phyloP scores from a whole-genome alignment of 1,139 yeast genomes.

The Lodderomyces metapsilosis region DNA sequence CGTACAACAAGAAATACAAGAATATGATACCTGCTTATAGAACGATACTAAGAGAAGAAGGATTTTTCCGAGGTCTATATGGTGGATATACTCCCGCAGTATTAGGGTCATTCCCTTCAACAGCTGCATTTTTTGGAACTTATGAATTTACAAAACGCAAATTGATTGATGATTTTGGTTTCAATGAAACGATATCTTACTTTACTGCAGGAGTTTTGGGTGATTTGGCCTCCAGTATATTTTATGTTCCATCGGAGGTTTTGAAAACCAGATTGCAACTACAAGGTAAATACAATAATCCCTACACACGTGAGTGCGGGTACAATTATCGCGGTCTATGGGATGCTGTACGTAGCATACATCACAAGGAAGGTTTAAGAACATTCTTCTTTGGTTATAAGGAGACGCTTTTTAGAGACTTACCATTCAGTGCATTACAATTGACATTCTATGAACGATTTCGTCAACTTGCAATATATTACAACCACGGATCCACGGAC shows the following conservation, averaged over 20 bases:
- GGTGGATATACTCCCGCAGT: slow-evolving; percentile 93
- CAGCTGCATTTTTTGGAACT: slow-evolving; percentile 88
- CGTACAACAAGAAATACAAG: slow-evolving; percentile 62
- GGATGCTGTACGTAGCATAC: slow-evolving; percentile 68
- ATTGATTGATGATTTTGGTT: slow-evolving; percentile 59
- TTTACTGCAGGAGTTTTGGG: slow-evolving; percentile 87
- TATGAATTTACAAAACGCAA: slow-evolving; percentile 78
- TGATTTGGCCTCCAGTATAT: slow-evolving; percentile 84
- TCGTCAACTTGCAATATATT: slow-evolving; percentile 57
- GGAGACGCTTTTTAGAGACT: slow-evolving; percentile 86
- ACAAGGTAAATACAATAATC: slow-evolving; percentile 85
- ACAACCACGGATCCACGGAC: slow-evolving; percentile 36
- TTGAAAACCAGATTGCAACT: slow-evolving; percentile 87
- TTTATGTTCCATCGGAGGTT: slow-evolving; percentile 98
- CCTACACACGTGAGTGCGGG: slow-evolving; percentile 69
- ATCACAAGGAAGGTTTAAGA: slow-evolving; percentile 64
- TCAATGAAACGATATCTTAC: slow-evolving; percentile 79
- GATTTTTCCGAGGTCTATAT: slow-evolving; percentile 78
- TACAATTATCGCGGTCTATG: slow-evolving; percentile 75
- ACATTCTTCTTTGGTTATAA: slow-evolving; percentile 89
- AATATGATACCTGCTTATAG: slow-evolving; percentile 67
- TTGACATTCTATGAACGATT: slow-evolving; percentile 93
- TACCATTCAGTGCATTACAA: slow-evolving; percentile 94
- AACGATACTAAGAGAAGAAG: slow-evolving; percentile 79
- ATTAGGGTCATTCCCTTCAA: slow-evolving; percentile 88